These are phyloP conservation scores for Eucalyptus guilfoylei DNA, from an alignment of 345 rosid genomes.

Conservation along the genomic window DNA sequence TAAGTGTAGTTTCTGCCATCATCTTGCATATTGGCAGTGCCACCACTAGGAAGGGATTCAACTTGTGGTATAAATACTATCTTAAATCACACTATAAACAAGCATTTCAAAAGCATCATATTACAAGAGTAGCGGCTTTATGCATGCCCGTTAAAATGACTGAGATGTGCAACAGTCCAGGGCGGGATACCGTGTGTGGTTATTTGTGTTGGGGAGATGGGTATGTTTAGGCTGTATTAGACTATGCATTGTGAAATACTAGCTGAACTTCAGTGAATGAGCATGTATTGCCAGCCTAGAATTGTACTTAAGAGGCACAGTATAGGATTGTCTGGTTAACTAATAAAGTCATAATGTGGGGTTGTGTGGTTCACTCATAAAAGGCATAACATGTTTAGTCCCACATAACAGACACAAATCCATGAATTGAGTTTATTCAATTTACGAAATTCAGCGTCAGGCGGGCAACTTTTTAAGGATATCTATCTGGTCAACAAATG, in stretches of 20 bases:
- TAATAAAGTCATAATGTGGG: background rate
- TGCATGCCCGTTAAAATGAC: background rate
- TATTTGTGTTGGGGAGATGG: background rate
- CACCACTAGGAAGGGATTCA: background rate
- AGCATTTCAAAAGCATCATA: background rate
- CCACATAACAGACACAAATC: background rate
- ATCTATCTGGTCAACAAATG: background rate
- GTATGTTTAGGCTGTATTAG: background rate
- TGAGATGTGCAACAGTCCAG: background rate
- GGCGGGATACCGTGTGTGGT: rapidly evolving
- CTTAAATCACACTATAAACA: background rate
- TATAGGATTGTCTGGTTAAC: background rate
- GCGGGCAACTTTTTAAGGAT: background rate
- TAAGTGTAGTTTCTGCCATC: background rate
- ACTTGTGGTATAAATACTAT: background rate
- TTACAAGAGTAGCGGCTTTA: background rate
- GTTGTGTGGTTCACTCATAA: background rate
- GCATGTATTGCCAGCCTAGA: background rate
- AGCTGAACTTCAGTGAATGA: background rate
- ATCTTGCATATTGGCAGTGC: background rate
- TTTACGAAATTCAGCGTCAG: background rate
- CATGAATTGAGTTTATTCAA: background rate
- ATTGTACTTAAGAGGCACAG: background rate
- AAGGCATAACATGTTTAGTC: background rate
- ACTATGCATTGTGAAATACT: background rate